Conservation (phyloP, 768 basidiomycete genomes). For the Pleurotus giganteus region DNA sequence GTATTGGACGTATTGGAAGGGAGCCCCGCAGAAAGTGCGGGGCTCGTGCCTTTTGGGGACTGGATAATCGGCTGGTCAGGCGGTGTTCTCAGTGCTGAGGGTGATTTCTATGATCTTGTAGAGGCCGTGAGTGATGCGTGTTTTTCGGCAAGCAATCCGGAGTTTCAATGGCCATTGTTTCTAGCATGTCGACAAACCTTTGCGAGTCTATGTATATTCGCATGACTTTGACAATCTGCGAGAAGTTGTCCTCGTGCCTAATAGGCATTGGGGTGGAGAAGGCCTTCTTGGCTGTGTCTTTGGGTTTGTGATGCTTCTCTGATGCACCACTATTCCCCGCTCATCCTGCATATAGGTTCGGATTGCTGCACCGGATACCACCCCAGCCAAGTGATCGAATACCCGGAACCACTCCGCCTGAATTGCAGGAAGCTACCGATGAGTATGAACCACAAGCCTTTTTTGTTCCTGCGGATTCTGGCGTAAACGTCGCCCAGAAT, state of each 20-base stretch:
- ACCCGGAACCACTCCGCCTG: conserved; percentile 55
- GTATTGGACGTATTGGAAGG: conserved; percentile 96
- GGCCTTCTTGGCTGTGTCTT: conserved; percentile 95
- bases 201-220: conserved; percentile 95
- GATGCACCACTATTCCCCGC: not conserved
- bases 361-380: conserved; percentile 91
- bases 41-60: conserved; percentile 87
- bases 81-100: conserved; percentile 85
- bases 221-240: conserved; percentile 93
- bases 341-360: conserved; percentile 54
- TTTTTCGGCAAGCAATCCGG: not conserved
- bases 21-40: conserved; percentile 93
- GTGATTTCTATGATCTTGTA: conserved; percentile 95
- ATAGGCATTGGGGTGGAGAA: conserved; percentile 97
- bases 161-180: not conserved
- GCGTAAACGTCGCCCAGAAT: not conserved
- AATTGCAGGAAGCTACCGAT: conserved; percentile 44
- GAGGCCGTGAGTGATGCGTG: conserved; percentile 65
- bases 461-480: conserved; percentile 68
- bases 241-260: conserved; percentile 93
- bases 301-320: conserved; percentile 54
- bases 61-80: conserved; percentile 88
- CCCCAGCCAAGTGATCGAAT: conserved; percentile 61
- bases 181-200: conserved; percentile 90
- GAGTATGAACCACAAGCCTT: conserved; percentile 64